Base-by-base conservation (phyloP, 345 rosid species). In the Hirschfeldia incana region DNA sequence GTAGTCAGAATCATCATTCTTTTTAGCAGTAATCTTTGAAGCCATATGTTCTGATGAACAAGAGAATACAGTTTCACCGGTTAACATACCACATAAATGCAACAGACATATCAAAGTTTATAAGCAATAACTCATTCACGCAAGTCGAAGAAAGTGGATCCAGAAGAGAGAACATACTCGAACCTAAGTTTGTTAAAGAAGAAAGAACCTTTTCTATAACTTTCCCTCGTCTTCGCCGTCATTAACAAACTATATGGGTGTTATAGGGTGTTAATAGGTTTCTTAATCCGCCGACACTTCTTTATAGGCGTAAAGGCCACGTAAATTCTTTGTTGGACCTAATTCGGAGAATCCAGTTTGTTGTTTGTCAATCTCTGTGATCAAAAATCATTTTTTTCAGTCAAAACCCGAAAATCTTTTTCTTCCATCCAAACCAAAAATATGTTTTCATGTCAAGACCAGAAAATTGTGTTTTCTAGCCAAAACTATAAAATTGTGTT, bases 1-100 rank as follows among this genome's bases (percentile, higher is more conserved):
- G 51, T 83, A 94, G 78, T 94, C 97, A 32, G 85, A 81, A 75
- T 81, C 79, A 74, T 78, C 83, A 4, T 84, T 78, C 67, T 79
- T 84, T 63, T 83, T 79, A 34, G 87, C 76, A 74, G 49, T 1
- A 57, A 84, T 82, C 80, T 87, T 86, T 75, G 87, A 90, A 70
- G 90, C 94, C 98, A 94, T 92, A 53, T 39, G 46, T 9, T 62
- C 71, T 65, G 55, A 21, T 21, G 21, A 75, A 61, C 13, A 53
- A 46, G 37, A 13, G 57, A 33, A 70, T 21, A 68, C 3, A 65
- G 49, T 17, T 69, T 21, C 37, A 39, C 3, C 12, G 34, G 46
- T 67, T 28, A 67, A 2, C 2, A 55, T 15, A 58, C 9, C 0
- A 16, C 29, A 1, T 65, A 17, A 72, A 21, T 21, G 21, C 21